Percentiles rank a stretch among this genome's conserved stretches.
Evolutionary conservation across 2,329 filamentous ascomycete genomes (phyloP).

Genomic region (Calycina herbarum): DNA sequence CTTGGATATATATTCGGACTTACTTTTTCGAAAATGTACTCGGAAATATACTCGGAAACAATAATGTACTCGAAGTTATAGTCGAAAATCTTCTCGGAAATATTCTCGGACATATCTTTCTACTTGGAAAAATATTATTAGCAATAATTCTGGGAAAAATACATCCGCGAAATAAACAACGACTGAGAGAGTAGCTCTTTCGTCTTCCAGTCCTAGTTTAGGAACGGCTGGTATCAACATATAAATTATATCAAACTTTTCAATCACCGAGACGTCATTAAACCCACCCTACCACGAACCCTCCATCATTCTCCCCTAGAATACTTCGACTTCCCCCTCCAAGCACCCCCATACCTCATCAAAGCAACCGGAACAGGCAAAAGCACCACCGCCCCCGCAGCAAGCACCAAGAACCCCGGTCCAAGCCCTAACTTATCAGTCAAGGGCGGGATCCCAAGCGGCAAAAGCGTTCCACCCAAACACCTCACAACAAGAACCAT

Average conservation of each 20-base stretch:
- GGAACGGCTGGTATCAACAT: too few relatives aligned
- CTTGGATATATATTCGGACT: too few relatives aligned
- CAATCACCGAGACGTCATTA: neutral
- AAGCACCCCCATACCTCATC: slow-evolving; percentile 50
- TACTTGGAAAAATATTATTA: too few relatives aligned
- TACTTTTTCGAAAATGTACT: too few relatives aligned
- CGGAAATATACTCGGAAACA: too few relatives aligned
- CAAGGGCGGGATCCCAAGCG: slow-evolving; percentile 51
- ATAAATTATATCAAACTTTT: neutral
- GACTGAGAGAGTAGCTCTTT: too few relatives aligned
- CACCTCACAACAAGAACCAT: slow-evolving; percentile 27
- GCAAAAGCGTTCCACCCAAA: slow-evolving; percentile 52
- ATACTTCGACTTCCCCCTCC: slow-evolving; percentile 53
- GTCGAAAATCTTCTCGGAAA: too few relatives aligned
- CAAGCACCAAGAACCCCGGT: slow-evolving; percentile 33
- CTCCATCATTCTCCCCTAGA: slow-evolving; percentile 42
- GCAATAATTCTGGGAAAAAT: too few relatives aligned
- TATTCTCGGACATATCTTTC: too few relatives aligned
- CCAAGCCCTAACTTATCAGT: slow-evolving; percentile 48
- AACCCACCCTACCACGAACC: neutral
- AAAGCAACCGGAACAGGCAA: slow-evolving; percentile 53
- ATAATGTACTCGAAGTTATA: too few relatives aligned
- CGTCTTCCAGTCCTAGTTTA: too few relatives aligned
- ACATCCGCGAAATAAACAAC: too few relatives aligned
- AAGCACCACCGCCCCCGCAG: slow-evolving; percentile 43